phyloP scores from a whole-genome alignment of 1,139 yeast species.

The Diutina neorugosa region DNA sequence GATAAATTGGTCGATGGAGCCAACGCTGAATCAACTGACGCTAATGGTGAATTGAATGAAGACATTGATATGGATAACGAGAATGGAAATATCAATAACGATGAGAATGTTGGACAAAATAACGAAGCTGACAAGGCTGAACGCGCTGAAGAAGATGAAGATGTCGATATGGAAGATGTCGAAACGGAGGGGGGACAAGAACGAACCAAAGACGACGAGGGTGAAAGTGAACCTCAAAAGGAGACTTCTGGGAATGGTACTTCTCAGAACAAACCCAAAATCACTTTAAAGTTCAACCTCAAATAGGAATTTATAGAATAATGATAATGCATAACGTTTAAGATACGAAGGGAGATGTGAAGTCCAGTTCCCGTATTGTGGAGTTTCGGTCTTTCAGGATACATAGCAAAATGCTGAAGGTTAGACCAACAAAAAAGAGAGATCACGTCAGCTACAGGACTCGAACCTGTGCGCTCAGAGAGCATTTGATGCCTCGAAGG shows the following conservation, averaged over 20 bases:
- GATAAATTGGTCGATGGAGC: background rate
- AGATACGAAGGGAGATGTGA: background rate
- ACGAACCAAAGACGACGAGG: conserved; percentile 2
- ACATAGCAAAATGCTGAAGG: no score
- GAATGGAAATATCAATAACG: conserved; percentile 7
- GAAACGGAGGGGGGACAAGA: conserved; percentile 4
- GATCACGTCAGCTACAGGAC: conserved; percentile 3
- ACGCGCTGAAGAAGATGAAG: conserved; percentile 6
- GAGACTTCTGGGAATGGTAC: background rate
- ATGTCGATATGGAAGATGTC: conserved; percentile 3
- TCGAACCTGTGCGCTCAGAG: conserved; percentile 4
- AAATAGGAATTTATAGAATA: conserved; percentile 8
- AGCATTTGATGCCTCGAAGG: background rate
- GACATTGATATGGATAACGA: background rate
- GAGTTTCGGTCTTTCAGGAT: no score
- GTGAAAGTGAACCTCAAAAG: background rate
- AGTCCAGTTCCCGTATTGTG: no score
- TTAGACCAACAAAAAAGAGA: background rate
- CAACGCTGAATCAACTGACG: background rate
- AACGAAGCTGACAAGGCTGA: conserved; percentile 9
- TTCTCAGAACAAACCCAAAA: conserved; percentile 8
- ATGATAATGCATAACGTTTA: background rate
- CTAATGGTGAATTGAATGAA: background rate
- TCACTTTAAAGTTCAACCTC: conserved; percentile 16
- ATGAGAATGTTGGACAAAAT: conserved; percentile 9